Evolutionary conservation across 306 rosid species (phyloP), one percentile per base, ranked within the genome.

Genomic region (Carpinus viminea): DNA sequence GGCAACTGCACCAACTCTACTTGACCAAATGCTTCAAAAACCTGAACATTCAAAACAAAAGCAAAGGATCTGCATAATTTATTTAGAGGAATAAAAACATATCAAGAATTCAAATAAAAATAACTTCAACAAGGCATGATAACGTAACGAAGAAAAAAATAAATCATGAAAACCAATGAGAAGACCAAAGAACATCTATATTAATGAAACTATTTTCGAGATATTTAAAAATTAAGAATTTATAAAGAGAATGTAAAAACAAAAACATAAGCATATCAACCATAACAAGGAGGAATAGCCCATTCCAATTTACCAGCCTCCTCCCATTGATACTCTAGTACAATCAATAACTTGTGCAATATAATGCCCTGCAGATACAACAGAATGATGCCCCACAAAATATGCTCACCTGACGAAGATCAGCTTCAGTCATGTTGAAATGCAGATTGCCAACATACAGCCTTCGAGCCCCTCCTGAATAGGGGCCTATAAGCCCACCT

Each of bases 1-100:
- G 99, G 99, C 86, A 95, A 76, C 86, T 93, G 99, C 77, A 95
- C 99, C 75, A 93, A 88, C 83, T 95, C 99, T 74, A 95, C 94
- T 59, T 84, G 88, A 85, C 99, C 99, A 89, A 95, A 95, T 71
- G 99, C 96, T 87, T 93, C 99, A 84, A 95, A 95, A 68, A 95
- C 99, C 99, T 95, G 85, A 10, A 77, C 36, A 70, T 59, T 72
- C 38, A 54, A 59, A 81, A 55, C 16, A 26, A 21, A 57, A 43
- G 76, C 47, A 53, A 80, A 82, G 45, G 61, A 51, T 57, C 55
- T 65, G 79, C 41, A 68, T 55, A 78, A 50, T 57, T 76, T 41
- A 81, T 21, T 76, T 12, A 65, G 76, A 59, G 51, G 6, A 31
- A 31, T 16, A 54, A 73, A 46, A 73, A 46, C 15, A 20, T 26